Base-by-base conservation (phyloP, 768 basidiomycete genomes). In the Serpula lacrymans region DNA sequence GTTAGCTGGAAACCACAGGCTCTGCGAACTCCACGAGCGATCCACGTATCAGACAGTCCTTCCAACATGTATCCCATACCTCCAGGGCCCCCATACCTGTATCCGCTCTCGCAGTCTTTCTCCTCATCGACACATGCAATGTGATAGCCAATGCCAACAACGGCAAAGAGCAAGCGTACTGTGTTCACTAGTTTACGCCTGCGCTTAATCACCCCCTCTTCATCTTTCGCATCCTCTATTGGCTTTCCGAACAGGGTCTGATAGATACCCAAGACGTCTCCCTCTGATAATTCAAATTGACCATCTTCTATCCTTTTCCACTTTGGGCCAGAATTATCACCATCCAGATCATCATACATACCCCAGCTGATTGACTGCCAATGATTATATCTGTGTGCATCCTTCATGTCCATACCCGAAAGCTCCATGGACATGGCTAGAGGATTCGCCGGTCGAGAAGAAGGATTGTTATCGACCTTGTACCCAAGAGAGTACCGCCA, bases 351-450 rank as follows among this genome's bases (percentile, higher is more conserved):
- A 14, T 51, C 50, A 11, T n/a, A 42, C 18, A 22, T 42, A 3
- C 41, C 50, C 50, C 50, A 52, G 26, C 46, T 44, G 6, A 52
- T 34, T 1, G 50, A 16, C 24, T 47, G 46, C 40, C 49, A 51
- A 5, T 43, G 45, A n/a, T 33, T 35, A 6, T 29, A 21, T 31
- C 29, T 6, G 31, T 51, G 44, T 37, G 39, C 36, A n/a, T n/a
- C n/a, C 14, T 1, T 39, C 14, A 17, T n/a, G 3, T 20, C 12
- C 1, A 18, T 12, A 4, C 40, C 41, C 2, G 34, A 13, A 6
- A 29, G n/a, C 8, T 39, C 37, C 29, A 18, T 39, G 14, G 25
- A 14, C 7, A 39, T 31, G 26, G 24, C 27, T 13, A 30, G n/a
- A 6, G 25, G 24, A 12, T 40, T 16, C 3, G 17, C 35, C 8